phyloP scores from a whole-genome alignment of 1,139 yeast species.

The Saccharomyces hybrid region DNA sequence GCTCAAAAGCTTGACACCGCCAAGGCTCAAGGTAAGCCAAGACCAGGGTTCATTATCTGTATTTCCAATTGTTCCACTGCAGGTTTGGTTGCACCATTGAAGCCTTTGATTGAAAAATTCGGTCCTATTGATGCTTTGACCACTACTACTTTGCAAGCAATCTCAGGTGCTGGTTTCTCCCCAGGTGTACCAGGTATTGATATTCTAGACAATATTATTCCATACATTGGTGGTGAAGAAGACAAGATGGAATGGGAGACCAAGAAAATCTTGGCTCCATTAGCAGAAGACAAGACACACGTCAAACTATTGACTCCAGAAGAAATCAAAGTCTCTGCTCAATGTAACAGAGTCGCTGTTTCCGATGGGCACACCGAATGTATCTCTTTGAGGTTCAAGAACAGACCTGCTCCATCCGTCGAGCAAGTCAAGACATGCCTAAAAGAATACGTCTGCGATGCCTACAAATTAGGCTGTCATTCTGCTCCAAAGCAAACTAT shows the following conservation, averaged over 20 bases:
- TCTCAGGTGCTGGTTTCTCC: conserved; percentile 96
- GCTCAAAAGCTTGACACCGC: conserved; percentile 52
- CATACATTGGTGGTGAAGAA: conserved; percentile 93
- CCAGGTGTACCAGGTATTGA: conserved; percentile 98
- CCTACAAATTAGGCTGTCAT: conserved; percentile 64
- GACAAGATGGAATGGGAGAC: conserved; percentile 99
- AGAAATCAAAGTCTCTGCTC: conserved; percentile 83
- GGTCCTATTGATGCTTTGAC: conserved; percentile 87
- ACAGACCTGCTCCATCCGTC: conserved; percentile 75
- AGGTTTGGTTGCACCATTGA: conserved; percentile 92
- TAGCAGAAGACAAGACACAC: conserved; percentile 44
- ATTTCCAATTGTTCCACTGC: conserved; percentile 98
- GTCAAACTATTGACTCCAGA: conserved; percentile 58
- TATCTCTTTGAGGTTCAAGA: conserved; percentile 74
- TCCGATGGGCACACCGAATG: conserved; percentile 98
- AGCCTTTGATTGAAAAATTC: conserved; percentile 78
- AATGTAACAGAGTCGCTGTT: conserved; percentile 94
- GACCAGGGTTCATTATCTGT: conserved; percentile 81
- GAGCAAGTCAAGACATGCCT: conserved; percentile 69
- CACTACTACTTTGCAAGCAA: conserved; percentile 91
- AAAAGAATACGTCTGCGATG: conserved; percentile 76
- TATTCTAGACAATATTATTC: conserved; percentile 87
- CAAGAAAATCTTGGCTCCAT: conserved; percentile 74
- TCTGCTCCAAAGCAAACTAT: conserved; percentile 92
- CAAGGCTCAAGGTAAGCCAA: conserved; percentile 43